Base-by-base conservation (phyloP, 169 alveolate species). In the Eimeria maxima region DNA sequence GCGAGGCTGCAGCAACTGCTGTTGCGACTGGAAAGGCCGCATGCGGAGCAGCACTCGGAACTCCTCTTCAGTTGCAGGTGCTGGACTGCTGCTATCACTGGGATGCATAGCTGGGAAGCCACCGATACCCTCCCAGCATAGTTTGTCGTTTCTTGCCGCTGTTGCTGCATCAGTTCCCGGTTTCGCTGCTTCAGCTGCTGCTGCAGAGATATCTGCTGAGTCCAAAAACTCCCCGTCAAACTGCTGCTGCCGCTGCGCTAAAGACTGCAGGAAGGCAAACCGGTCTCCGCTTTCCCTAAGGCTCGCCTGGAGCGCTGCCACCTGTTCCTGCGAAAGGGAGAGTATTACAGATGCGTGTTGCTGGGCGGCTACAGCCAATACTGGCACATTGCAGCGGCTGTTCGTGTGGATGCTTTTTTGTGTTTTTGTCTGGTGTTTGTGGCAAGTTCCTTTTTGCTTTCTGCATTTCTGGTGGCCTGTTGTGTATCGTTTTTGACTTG, bases 241-340 rank as follows among this genome's bases (percentile, higher is more conserved):
- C 87, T 45, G 87, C 87, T 76, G 87, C 87, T 76, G 69, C 69
- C 20, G 69, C 69, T 60, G 69, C 69, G 69, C 69, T 60, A 60
- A 60, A 20, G 69, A 60, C 60, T 76, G 87, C 47, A 76, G 87
- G 63, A 76, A 76, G 55, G 87, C 87, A 76, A 76, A 76, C 33
- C 87, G 8, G 55, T 76, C 87, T 42, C 87, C 87, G 87, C 87
- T 76, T 22, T 76, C 87, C 60, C 60, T 27, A n/a, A 76, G 55
- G 87, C 87, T 76, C 5, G 87, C 87, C 87, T 76, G 87, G 44
- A 76, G 87, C 33, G 87, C 87, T 44, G 87, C 87, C 38, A 76
- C 87, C 50, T 76, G 87, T 44, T 76, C 87, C 87, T 76, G 87
- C 44, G 63, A 27, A 8, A 2, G 45, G 11, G 22, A 13, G 24